Conservation (phyloP, 2,329 filamentous ascomycete species). For the Myriosclerotinia scirpicola region DNA sequence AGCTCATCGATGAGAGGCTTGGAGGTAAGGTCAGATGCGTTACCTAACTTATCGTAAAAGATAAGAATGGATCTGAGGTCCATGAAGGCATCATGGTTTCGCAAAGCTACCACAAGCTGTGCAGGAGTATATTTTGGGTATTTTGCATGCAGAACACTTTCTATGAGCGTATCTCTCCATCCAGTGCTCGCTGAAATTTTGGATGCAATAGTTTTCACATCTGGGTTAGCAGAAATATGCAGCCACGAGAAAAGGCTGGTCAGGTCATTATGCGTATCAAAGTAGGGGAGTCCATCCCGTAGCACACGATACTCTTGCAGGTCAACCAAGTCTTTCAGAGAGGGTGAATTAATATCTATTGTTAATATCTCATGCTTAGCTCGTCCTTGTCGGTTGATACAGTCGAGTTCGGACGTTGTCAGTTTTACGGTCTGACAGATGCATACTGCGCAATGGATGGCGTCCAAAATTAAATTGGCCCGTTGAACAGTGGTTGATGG, state of each 20-base stretch:
- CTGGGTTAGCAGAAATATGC: not conserved
- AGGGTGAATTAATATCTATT: not conserved
- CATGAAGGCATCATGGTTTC: not conserved
- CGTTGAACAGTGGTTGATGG: not conserved
- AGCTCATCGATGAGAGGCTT: not conserved
- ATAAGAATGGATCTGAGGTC: not conserved
- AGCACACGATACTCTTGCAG: not conserved
- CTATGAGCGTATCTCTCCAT: not conserved
- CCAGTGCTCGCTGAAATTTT: not conserved
- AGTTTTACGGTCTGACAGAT: not conserved
- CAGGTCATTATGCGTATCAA: not conserved
- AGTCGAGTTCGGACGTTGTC: not conserved
- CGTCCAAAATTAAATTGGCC: not conserved
- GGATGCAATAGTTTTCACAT: not conserved
- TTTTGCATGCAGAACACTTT: not conserved
- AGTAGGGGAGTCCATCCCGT: not conserved
- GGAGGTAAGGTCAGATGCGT: not conserved
- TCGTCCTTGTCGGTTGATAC: not conserved
- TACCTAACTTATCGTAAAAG: not conserved
- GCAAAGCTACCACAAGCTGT: not conserved
- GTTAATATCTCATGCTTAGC: not conserved
- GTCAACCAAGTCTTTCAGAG: not conserved
- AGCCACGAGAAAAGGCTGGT: slow-evolving; percentile 5
- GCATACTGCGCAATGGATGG: not conserved
- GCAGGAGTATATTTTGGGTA: not conserved